A percentile compares a stretch with the other conserved stretches of the same genome.
These are phyloP conservation scores for Phanerochaete sordida DNA, from an alignment of 768 basidiomycete genomes.

Conservation along the genomic window DNA sequence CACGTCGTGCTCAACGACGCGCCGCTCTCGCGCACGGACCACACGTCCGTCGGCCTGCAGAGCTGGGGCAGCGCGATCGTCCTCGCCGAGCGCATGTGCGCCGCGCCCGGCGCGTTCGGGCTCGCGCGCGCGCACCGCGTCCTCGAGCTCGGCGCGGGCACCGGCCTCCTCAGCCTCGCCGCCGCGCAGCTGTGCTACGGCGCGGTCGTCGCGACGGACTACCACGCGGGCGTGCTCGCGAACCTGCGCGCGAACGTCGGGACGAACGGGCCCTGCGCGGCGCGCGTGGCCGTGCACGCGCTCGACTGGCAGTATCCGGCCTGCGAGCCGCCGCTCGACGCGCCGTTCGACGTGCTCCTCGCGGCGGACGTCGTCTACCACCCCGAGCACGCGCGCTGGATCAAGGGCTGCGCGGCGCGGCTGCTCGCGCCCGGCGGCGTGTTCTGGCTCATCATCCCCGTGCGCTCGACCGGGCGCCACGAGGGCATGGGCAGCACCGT, in stretches of 20 bases:
- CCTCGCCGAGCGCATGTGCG: slow-evolving; percentile 60
- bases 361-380: slow-evolving; percentile 83
- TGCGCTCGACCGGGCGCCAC: slow-evolving; percentile 62
- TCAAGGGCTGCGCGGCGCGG: slow-evolving; percentile 54
- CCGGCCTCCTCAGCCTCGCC: slow-evolving; percentile 76
- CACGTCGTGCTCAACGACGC: slow-evolving; percentile 67
- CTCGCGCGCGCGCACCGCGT: slow-evolving; percentile 25
- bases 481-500: slow-evolving; percentile 57
- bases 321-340: slow-evolving; percentile 28
- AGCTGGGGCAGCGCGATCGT: slow-evolving; percentile 82
- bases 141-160: slow-evolving; percentile 84
- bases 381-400: slow-evolving; percentile 64
- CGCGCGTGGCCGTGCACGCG: slow-evolving; percentile 39
- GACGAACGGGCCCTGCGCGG: slow-evolving; percentile 45
- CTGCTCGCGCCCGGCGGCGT: slow-evolving; percentile 44
- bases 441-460: slow-evolving; percentile 73
- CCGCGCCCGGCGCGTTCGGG: slow-evolving; percentile 40
- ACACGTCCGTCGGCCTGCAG: slow-evolving; percentile 79
- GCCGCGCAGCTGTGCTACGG: slow-evolving; percentile 43
- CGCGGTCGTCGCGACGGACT: slow-evolving; percentile 72
- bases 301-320: slow-evolving; percentile 66
- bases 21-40: slow-evolving; percentile 57
- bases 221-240: slow-evolving; percentile 67
- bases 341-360: slow-evolving; percentile 64
- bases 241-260: slow-evolving; percentile 63